phyloP scores from a whole-genome alignment of 148 eudicot species.

The Fagopyrum tataricum region DNA sequence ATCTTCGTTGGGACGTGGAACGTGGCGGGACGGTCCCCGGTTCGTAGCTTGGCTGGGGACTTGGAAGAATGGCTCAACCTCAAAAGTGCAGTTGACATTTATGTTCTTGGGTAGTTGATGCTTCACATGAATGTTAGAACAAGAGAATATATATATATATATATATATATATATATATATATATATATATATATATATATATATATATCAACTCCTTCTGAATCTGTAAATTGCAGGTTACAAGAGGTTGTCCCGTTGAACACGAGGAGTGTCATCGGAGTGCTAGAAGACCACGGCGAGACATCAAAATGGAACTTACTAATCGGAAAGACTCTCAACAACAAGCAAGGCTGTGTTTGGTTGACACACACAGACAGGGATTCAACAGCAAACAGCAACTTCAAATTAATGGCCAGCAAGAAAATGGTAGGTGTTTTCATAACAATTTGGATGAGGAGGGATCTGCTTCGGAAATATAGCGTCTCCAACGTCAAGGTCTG shows the following conservation, averaged over 20 bases:
- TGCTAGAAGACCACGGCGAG: conserved; percentile 42
- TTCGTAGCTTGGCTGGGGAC: conserved; percentile 50
- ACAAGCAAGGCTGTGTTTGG: conserved; percentile 69
- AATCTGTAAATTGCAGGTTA: conserved; percentile 28
- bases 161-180: no score
- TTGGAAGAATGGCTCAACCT: conserved; percentile 60
- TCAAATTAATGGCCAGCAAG: conserved; percentile 59
- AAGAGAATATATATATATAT: no score
- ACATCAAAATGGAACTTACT: conserved; percentile 53
- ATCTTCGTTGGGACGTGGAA: conserved; percentile 67
- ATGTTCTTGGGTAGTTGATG: conserved; percentile 51
- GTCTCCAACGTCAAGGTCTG: conserved; percentile 45
- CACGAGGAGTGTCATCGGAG: conserved; percentile 40
- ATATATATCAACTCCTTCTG: neutral
- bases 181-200: no score
- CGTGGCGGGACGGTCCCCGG: conserved; percentile 60
- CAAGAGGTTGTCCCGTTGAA: conserved; percentile 60
- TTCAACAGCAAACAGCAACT: conserved; percentile 16
- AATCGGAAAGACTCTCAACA: conserved; percentile 65
- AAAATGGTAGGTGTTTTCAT: conserved; percentile 77
- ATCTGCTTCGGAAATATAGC: conserved; percentile 27
- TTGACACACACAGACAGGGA: conserved; percentile 39
- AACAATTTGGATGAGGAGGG: conserved; percentile 56
- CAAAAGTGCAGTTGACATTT: conserved; percentile 50
- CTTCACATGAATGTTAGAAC: neutral